phyloP scores from a whole-genome alignment of 257 asterid species.

The Nicotiana tabacum region DNA sequence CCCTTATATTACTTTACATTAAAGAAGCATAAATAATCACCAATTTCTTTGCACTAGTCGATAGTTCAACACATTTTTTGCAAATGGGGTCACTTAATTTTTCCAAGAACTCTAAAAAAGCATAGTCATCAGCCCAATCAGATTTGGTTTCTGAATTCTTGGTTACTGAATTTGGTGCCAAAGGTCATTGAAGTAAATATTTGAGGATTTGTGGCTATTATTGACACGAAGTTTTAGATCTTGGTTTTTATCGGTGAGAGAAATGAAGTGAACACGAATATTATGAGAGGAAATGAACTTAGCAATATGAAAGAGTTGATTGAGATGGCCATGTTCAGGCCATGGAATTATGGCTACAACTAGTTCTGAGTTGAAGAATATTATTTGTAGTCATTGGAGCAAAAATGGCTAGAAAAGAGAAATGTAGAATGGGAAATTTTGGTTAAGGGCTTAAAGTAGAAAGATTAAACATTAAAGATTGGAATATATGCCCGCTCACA shows the following conservation, averaged over 20 bases:
- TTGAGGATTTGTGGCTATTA: neutral
- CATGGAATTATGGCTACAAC: neutral
- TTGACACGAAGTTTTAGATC: neutral
- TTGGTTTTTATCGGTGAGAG: neutral
- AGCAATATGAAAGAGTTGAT: neutral
- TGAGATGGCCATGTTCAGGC: slow-evolving; percentile 3
- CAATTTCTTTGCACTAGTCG: neutral
- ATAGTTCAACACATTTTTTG: neutral
- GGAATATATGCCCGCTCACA: no score
- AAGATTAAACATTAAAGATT: no score
- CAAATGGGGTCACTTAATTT: neutral
- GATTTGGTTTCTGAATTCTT: neutral
- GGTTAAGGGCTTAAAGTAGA: neutral
- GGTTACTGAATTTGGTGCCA: neutral
- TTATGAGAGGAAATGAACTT: neutral
- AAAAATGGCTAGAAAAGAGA: neutral
- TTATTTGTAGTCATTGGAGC: neutral
- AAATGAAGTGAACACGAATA: neutral
- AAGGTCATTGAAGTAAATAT: neutral
- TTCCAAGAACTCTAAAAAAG: neutral
- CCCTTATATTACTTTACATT: neutral
- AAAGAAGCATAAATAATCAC: neutral
- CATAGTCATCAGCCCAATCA: neutral
- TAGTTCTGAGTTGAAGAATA: neutral
- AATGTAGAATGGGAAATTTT: neutral